A percentile compares a stretch with the other conserved stretches of the same genome.
Evolutionary conservation across 805 yeast species (phyloP).

Genomic region (Zygoascus ofunaensis): DNA sequence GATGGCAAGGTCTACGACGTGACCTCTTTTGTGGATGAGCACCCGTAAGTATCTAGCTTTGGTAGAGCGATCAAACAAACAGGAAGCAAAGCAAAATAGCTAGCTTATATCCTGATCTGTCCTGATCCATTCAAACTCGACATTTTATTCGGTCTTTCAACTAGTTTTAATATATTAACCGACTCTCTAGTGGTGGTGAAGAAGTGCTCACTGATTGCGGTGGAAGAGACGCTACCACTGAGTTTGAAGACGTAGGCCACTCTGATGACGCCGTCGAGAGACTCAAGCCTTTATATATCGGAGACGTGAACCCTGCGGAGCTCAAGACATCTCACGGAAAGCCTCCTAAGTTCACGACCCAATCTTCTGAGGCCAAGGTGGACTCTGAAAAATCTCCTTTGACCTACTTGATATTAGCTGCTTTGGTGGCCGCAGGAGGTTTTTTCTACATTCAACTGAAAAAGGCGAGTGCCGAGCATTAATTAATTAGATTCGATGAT

Average conservation of each 20-base stretch:
- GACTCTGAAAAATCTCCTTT: constrained; percentile 19
- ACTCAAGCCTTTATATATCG: constrained; percentile 59
- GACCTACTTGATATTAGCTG: constrained; percentile 22
- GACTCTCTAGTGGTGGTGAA: constrained; percentile 57
- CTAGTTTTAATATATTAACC: too few species aligned
- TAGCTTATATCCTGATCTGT: neutral
- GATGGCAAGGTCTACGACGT: constrained; percentile 62
- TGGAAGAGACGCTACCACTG: constrained; percentile 67
- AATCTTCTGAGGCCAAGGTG: constrained; percentile 16
- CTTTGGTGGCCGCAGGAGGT: constrained; percentile 29
- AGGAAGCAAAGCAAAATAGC: too few species aligned
- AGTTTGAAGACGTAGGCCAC: constrained; percentile 88
- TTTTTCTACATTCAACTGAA: constrained; percentile 20
- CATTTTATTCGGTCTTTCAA: too few species aligned
- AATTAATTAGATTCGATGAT: too few species aligned
- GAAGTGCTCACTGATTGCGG: constrained; percentile 72
- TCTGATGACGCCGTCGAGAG: constrained; percentile 89
- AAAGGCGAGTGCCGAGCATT: too few species aligned
- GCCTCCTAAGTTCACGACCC: neutral
- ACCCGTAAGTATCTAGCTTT: constrained; percentile 49
- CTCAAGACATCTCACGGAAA: constrained; percentile 14
- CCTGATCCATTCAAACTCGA: neutral
- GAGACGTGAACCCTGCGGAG: constrained; percentile 57
- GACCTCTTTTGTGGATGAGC: constrained; percentile 45
- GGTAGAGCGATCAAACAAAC: neutral